Base-by-base conservation (phyloP, 257 asterid species). In the Oldenlandia corymbosa region DNA sequence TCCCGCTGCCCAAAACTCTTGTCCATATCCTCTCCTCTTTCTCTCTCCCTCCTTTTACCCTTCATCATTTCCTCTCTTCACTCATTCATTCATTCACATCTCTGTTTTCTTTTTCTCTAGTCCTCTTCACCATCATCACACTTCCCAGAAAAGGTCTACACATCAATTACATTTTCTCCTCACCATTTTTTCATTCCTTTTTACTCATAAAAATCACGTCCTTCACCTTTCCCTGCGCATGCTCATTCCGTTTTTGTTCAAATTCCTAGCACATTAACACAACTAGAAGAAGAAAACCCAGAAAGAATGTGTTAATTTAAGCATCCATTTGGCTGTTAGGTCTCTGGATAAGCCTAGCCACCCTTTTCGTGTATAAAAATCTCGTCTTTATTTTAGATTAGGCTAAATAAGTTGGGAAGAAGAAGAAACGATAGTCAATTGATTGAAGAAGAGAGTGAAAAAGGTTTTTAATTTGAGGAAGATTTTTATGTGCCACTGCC, bases 11-110 rank as follows among this genome's bases (percentile, higher is more conserved):
- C 30, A 51, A 67, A 64, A 58, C 48, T 77, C 49, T 64, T 70
- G 84, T 79, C 90, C 73, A 73, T 75, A 81, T 84, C 89, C 68
- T 48, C 65, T 68, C 54, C 32, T 30, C n/a, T 3, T 37, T 43
- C 75, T 67, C 70, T 62, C 70, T 62, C 68, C 30, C 18, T 21
- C 56, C 7, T 53, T 65, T 78, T 63, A 70, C 31, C 1, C 21
- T 21, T 49, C n/a, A n/a, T n/a, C 68, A 36, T 55, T 58, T 45
- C 51, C 67, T 31, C 59, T 41, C 60, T 24, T 51, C 32, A 13
- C 16, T 51, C 57, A 32, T 50, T 20, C 16, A 6, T 31, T 34
- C n/a, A 1, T 34, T 23, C 27, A 18, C 62, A 61, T 60, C 55
- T 39, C 65, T 27, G 32, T 1, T 21, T 26, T 1, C 51, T n/a